Conservation (phyloP, 768 basidiomycete genomes). For the Mycena vitilis region DNA sequence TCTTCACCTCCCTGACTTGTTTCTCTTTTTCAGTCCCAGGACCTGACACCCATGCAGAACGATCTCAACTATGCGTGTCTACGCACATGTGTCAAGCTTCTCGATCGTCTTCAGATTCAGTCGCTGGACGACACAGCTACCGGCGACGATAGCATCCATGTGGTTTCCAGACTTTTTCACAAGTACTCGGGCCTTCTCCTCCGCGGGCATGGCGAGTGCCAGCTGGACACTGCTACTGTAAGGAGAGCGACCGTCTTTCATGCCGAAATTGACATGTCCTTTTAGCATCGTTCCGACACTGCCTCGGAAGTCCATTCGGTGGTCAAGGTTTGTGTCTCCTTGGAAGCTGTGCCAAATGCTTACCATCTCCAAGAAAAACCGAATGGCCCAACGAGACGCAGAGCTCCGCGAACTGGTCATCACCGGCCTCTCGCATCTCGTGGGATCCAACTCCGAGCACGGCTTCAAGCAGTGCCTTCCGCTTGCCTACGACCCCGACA, state of each 20-base stretch:
- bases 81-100: conserved; percentile 77
- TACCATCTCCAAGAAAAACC: conserved; percentile 50
- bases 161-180: conserved; percentile 82
- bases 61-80: conserved; percentile 84
- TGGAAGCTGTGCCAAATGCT: background rate
- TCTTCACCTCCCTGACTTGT: conserved; percentile 6
- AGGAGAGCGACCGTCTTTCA: conserved; percentile 29
- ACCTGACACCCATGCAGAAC: conserved; percentile 53
- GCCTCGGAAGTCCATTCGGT: conserved; percentile 61
- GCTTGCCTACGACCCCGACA: conserved; percentile 80
- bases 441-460: conserved; percentile 86
- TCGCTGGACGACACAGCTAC: conserved; percentile 63
- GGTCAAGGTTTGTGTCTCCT: conserved; percentile 51
- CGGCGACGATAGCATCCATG: conserved; percentile 74
- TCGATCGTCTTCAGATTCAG: conserved; percentile 80
- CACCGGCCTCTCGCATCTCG: conserved; percentile 82
- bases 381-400: conserved; percentile 61
- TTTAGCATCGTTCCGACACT: conserved; percentile 58
- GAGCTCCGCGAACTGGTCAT: conserved; percentile 84
- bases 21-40: conserved; percentile 44
- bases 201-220: conserved; percentile 66
- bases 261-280: conserved; percentile 11
- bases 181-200: conserved; percentile 78
- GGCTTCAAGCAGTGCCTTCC: conserved; percentile 90
- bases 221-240: conserved; percentile 57